Percentiles rank a stretch among this genome's conserved stretches.
Conservation (phyloP, 1,284 basidiomycete species). For the Rhodotorula sp. region DNA sequence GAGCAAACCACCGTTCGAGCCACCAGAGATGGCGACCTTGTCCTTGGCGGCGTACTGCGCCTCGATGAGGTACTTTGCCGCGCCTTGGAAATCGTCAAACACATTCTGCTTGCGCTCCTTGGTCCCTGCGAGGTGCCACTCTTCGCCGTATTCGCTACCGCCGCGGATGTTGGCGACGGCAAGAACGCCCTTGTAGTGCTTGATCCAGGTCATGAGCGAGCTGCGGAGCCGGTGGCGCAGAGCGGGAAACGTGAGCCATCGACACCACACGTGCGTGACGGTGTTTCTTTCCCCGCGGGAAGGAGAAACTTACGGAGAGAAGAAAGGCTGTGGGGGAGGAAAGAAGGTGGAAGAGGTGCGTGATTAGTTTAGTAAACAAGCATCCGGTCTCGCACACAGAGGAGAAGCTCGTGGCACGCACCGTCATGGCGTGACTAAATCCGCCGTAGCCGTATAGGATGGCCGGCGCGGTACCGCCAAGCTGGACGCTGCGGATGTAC, state of each 20-base stretch:
- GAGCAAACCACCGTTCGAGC: constrained; percentile 75
- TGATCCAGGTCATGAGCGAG: constrained; percentile 70
- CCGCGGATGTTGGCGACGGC: constrained; percentile 61
- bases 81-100: constrained; percentile 51
- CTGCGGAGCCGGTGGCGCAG: constrained; percentile 45
- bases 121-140: constrained; percentile 70
- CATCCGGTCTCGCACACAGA: not conserved
- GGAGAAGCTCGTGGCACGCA: not conserved
- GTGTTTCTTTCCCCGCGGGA: no score
- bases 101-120: constrained; percentile 64
- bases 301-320: constrained; percentile 15
- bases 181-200: constrained; percentile 69
- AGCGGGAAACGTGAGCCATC: not conserved
- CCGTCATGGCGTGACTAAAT: constrained; percentile 63
- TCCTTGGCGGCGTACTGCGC: constrained; percentile 67
- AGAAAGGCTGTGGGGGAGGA: constrained; percentile 22
- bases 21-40: constrained; percentile 70
- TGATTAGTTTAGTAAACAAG: not conserved
- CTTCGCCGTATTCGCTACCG: constrained; percentile 71
- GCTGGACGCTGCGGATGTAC: constrained; percentile 43
- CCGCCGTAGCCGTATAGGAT: constrained; percentile 83
- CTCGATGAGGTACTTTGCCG: constrained; percentile 70
- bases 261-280: not conserved
- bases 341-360: no score
- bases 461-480: constrained; percentile 73